Conservation (phyloP, 1,284 basidiomycete genomes). For the Heimioporus retisporus region DNA sequence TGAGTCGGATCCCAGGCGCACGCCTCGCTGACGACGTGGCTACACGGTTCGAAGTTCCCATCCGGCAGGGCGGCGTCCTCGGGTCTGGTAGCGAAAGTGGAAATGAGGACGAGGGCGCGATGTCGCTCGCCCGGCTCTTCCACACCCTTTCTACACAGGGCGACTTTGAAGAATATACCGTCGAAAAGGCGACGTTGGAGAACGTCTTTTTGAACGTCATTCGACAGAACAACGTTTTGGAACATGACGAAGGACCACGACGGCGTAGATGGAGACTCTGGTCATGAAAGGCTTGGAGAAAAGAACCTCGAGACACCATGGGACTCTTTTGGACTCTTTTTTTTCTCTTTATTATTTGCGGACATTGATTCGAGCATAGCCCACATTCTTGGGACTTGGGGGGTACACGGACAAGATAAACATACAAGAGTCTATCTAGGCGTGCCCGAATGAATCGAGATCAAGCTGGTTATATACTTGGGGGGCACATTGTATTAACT, state of each 20-base stretch:
- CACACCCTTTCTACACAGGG: conserved; percentile 60
- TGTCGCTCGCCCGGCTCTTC: conserved; percentile 70
- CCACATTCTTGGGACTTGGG: no score
- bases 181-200: conserved; percentile 76
- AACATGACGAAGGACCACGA: conserved; percentile 48
- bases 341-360: no score
- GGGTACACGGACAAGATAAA: no score
- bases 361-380: no score
- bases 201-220: conserved; percentile 83
- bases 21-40: conserved; percentile 80
- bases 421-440: no score
- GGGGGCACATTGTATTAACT: no score
- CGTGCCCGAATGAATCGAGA: no score
- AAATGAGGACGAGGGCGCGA: not conserved
- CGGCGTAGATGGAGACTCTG: conserved; percentile 19
- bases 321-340: no score
- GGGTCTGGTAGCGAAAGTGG: no score
- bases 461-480: no score
- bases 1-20: conserved; percentile 71
- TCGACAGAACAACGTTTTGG: conserved; percentile 67
- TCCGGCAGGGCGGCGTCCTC: conserved; percentile 41
- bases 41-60: conserved; percentile 82
- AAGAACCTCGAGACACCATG: no score
- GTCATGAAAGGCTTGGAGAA: not conserved
- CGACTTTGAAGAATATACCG: conserved; percentile 72